Base-by-base conservation (phyloP, 225 moss, liverwort and hornwort species). In the Pleurozium schreberi region DNA sequence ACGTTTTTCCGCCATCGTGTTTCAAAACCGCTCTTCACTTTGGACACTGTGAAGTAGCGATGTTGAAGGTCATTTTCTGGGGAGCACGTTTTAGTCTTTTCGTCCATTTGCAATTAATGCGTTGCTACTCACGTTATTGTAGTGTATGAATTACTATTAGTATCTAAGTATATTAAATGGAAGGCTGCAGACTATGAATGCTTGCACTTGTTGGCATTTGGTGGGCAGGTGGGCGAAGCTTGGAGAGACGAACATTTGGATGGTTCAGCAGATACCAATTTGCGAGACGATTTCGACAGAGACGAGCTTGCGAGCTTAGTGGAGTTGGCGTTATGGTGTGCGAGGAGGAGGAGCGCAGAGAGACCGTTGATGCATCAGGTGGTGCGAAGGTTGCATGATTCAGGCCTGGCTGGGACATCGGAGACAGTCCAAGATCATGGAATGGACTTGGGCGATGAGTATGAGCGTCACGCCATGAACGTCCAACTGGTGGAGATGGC, bases 241-340 rank as follows among this genome's bases (percentile, higher is more conserved):
- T 82, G 82, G 82, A 62, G 22, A 38, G 15, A 38, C 3, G 17
- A 83, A 33, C 55, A 30, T 42, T 30, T 68, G 4, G 69, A 68
- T 40, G 19, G 23, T 22, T 77, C 83, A 61, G 83, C 52, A 12
- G 90, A 90, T 38, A 77, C 90, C 34, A 68, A 69, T 43, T 34
- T 90, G 34, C n/a, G 82, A 61, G 77, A 9, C 19, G 43, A 78
- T 36, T 68, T 59, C 4, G 26, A 60, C 28, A 10, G 18, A 12
- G 42, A 52, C 5, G 87, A 90, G 77, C 43, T 87, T 5, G 43
- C 62, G 28, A 83, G 19, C 12, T 36, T 87, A 3, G 83, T 87
- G 68, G 75, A 90, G 68, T 11, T 90, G 50, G 77, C 87, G 1
- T 16, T 90, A 68, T 87, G 90, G 90, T 90, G 87, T 8, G 83